These are phyloP conservation scores for Cymbopogon flexuosus DNA, from an alignment of 202 grass and related monocot species.

Conservation along the genomic window DNA sequence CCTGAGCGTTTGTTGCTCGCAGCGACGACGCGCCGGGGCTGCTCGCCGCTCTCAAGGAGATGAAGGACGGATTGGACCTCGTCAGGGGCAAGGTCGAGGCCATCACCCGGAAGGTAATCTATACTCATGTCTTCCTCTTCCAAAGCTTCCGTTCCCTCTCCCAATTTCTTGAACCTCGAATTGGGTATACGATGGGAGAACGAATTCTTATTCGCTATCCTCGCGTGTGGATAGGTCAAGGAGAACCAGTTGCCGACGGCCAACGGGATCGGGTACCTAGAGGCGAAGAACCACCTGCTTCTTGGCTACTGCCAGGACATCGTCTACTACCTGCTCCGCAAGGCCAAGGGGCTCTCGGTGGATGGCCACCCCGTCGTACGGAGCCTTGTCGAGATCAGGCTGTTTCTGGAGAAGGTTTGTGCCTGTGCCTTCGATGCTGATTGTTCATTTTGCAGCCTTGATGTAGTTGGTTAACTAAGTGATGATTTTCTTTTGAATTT, in stretches of 20 bases:
- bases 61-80: constrained; percentile 57
- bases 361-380: constrained; percentile 51
- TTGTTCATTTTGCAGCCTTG: neutral
- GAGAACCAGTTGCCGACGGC: constrained; percentile 57
- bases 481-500: neutral
- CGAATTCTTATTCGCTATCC: neutral
- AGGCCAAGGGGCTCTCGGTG: constrained; percentile 83
- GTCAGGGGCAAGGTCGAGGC: constrained; percentile 45
- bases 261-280: constrained; percentile 76
- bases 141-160: neutral
- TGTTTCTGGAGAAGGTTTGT: constrained; percentile 82
- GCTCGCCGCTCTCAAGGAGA: constrained; percentile 49
- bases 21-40: constrained; percentile 47
- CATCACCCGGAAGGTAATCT: constrained; percentile 44
- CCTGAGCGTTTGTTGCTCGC: neutral
- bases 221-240: constrained; percentile 40
- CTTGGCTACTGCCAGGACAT: constrained; percentile 68
- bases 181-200: neutral
- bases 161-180: neutral
- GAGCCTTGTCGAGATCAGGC: constrained; percentile 67
- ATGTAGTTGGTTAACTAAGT: neutral
- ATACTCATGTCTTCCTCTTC: neutral
- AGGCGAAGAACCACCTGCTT: constrained; percentile 75
- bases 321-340: constrained; percentile 57
- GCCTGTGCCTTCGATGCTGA: neutral